phyloP scores from a whole-genome alignment of 2,329 filamentous ascomycete genomes.

The Penicillium thymicola region DNA sequence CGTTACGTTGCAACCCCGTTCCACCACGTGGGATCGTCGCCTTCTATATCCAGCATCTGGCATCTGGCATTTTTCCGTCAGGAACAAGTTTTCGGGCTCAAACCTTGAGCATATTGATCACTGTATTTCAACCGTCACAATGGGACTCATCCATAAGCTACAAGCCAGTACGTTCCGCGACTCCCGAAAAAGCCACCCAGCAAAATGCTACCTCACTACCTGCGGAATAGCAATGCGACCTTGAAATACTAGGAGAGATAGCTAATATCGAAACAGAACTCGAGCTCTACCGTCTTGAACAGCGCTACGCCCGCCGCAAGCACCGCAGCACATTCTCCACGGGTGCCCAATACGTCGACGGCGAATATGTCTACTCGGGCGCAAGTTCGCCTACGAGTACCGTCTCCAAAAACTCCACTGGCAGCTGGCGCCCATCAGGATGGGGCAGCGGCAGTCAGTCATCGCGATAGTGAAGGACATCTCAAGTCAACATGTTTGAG shows the following conservation, averaged over 20 bases:
- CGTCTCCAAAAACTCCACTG: slow-evolving; percentile 40
- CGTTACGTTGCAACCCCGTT: neutral
- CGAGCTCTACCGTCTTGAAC: slow-evolving; percentile 91
- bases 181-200: slow-evolving; percentile 1
- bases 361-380: slow-evolving; percentile 78
- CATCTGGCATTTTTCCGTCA: neutral
- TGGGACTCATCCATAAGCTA: slow-evolving; percentile 52
- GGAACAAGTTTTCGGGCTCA: neutral
- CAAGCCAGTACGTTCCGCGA: slow-evolving; percentile 45
- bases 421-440: slow-evolving; percentile 33
- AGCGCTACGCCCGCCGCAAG: slow-evolving; percentile 88
- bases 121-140: slow-evolving; percentile 27
- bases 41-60: neutral
- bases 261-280: slow-evolving; percentile 60
- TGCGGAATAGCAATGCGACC: neutral
- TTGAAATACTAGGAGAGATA: slow-evolving; percentile 33
- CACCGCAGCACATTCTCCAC: slow-evolving; percentile 86
- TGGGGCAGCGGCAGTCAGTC: slow-evolving; percentile 25
- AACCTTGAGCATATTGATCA: neutral
- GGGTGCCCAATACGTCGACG: slow-evolving; percentile 88
- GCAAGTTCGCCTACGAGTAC: slow-evolving; percentile 37
- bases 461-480: slow-evolving; percentile 20
- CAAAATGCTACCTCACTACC: neutral
- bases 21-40: slow-evolving; percentile 4
- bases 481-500: slow-evolving; percentile 6